Base-by-base conservation (phyloP, 345 rosid species). In the Eucalyptus sideroxylon region DNA sequence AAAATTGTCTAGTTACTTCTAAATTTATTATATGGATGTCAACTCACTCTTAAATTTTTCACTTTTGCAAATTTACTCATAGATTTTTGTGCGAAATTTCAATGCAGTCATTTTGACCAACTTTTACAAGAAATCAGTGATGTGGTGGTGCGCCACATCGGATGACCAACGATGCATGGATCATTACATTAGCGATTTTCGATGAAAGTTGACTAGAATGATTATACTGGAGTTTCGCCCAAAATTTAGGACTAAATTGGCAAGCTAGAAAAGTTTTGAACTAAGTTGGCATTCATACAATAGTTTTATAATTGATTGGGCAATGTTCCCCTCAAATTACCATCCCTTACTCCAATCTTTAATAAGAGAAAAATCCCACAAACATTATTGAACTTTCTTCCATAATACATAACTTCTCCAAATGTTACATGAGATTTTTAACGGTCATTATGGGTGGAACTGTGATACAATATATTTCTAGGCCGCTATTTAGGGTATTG, bases 101-200 rank as follows among this genome's bases (percentile, higher is more conserved):
- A 37, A 19, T 37, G 8, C 2, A 37, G 2, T 77, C 8, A 47
- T 10, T 47, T 47, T 12, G 12, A 47, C 49, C 1, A 45, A 45
- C 49, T 45, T 45, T 45, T 45, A 1, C 12, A 1, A 45, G 4
- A 60, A 60, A 27, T 60, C 4, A 13, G 2, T 60, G 31, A 37
- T 11, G 27, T 37, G 9, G 5, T 11, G 5, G 44, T 10, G 45
- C 4, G 2, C 2, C 14, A 2, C 0, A 2, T 34, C 1, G 14
- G 45, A 72, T 0, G 15, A 21, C 14, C 3, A 21, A 5, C 1
- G 3, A 69, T 34, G 44, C 0, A 1, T 9, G 0, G 1, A 34
- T 9, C 3, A 6, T 0, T 16, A 67, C 17, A 1, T 67, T 9
- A 3, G 23, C 2, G 7, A 34, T 69, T 77, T 37, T 6, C 8